Evolutionary conservation across 2,329 filamentous ascomycete species (phyloP), one percentile per base, ranked within the genome.

Genomic region (Acrodontium crateriforme): DNA sequence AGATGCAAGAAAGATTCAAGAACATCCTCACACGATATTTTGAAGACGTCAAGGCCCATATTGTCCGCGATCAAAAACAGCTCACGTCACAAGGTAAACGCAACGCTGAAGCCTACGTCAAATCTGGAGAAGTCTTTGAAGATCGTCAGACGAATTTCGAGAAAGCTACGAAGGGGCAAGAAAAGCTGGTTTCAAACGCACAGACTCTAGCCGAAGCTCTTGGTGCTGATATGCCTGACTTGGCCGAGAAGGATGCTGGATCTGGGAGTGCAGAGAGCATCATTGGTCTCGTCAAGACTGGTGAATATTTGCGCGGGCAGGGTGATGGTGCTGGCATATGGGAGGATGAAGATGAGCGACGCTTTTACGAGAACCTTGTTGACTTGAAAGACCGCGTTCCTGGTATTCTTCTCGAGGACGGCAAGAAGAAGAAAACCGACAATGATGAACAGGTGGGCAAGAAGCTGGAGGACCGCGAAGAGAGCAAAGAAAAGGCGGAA

Each of bases 71-170:
- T 45, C 89, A 98, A 52, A 89, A 92, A 53, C 77, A 79, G 21
- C 76, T 98, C 21, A 71, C 75, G 29, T 74, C 71, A 15, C 89
- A 98, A 57, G 83, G 81, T 29, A 81, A 84, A 38, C 84, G 87
- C 42, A 98, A 98, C 56, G 87, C 89, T 1, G 89, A 98, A 55
- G 89, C 87, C 5, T 98, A 98, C 46, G 87, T 98, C 45, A 94
- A 94, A 49, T 95, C 89, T 19, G 89, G 89, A 2, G 89, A 98
- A 50, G 87, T 98, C 4, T 95, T 98, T 39, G 89, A 98, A 52
- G 89, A 98, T 48, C 78, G 89, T 27, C 89, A 98, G 52, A 73
- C 84, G 29, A 95, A 85, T 49, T 93, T 91, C 42, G 91, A 98
- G 52, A 94, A 85, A 54, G 79, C 89, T 42, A 65, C 85, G 31